These are phyloP conservation scores for Trichoderma asperellum DNA, from an alignment of 2,329 filamentous ascomycete species.

Conservation along the genomic window DNA sequence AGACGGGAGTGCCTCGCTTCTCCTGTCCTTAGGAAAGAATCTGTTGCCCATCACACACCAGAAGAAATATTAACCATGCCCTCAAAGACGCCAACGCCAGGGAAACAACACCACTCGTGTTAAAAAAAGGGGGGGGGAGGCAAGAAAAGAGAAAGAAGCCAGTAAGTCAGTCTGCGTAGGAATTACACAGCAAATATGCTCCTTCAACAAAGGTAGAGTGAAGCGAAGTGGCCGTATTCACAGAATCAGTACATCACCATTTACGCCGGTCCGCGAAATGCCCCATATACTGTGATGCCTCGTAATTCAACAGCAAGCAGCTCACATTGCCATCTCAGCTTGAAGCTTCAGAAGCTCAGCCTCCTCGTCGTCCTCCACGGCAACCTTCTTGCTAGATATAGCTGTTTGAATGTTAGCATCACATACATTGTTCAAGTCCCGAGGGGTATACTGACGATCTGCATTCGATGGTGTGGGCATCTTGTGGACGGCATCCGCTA, in stretches of 20 bases:
- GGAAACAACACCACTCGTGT: conserved; percentile 35
- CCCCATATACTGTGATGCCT: neutral
- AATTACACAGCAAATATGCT: neutral
- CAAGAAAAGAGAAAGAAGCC: conserved; percentile 11
- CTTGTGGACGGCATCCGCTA: conserved; percentile 74
- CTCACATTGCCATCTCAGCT: conserved; percentile 94
- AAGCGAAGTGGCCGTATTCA: neutral
- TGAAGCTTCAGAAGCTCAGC: conserved; percentile 91
- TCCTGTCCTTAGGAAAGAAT: conserved; percentile 1
- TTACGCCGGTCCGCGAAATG: conserved; percentile 2
- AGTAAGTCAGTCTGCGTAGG: neutral
- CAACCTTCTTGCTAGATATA: conserved; percentile 45
- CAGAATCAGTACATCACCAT: conserved; percentile 1
- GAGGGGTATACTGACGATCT: conserved; percentile 66
- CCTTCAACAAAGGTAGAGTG: neutral
- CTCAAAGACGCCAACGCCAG: conserved; percentile 41
- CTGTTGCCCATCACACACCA: conserved; percentile 14
- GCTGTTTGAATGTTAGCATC: conserved; percentile 35
- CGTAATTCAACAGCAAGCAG: neutral
- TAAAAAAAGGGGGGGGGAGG: neutral
- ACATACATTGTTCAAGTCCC: neutral
- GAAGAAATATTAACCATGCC: conserved; percentile 9
- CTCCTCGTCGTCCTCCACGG: conserved; percentile 87
- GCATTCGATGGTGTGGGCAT: conserved; percentile 75
- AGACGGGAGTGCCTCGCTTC: conserved; percentile 9